phyloP scores from a whole-genome alignment of 305 asterid genomes.

The Plantago lanceolata region DNA sequence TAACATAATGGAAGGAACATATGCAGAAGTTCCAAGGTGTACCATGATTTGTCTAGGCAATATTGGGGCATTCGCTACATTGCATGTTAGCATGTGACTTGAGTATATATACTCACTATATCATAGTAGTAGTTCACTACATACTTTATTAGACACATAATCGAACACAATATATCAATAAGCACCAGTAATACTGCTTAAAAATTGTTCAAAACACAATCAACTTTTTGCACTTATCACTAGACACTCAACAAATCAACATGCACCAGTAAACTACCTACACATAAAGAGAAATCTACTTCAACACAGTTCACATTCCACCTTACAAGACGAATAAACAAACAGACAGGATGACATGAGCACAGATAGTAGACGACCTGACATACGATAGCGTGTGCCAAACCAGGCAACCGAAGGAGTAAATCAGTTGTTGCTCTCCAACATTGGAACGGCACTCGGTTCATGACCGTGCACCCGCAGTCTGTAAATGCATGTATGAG shows the following conservation, averaged over 20 bases:
- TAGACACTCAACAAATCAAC: neutral
- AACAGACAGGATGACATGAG: neutral
- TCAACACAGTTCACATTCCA: slow-evolving; percentile 9
- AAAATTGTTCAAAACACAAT: no score
- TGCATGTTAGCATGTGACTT: neutral
- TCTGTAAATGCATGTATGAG: slow-evolving; percentile 83
- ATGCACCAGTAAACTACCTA: slow-evolving; percentile 1
- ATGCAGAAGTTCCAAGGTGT: neutral
- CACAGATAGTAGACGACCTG: neutral
- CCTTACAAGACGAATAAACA: neutral
- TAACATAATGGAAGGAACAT: neutral
- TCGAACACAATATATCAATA: no score
- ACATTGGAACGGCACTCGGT: slow-evolving; percentile 36
- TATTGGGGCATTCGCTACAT: neutral
- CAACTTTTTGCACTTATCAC: no score
- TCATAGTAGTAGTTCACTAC: neutral
- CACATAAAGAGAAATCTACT: neutral
- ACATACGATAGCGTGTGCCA: neutral
- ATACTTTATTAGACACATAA: no score
- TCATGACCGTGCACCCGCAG: slow-evolving; percentile 80
- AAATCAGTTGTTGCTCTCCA: slow-evolving; percentile 37
- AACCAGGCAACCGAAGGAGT: slow-evolving; percentile 15
- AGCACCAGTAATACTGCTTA: no score
- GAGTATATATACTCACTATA: neutral
- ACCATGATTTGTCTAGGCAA: neutral